A percentile compares a stretch with the other conserved stretches of the same genome.
phyloP scores from a whole-genome alignment of 1,284 basidiomycete genomes.

The Microbotryum violaceum region DNA sequence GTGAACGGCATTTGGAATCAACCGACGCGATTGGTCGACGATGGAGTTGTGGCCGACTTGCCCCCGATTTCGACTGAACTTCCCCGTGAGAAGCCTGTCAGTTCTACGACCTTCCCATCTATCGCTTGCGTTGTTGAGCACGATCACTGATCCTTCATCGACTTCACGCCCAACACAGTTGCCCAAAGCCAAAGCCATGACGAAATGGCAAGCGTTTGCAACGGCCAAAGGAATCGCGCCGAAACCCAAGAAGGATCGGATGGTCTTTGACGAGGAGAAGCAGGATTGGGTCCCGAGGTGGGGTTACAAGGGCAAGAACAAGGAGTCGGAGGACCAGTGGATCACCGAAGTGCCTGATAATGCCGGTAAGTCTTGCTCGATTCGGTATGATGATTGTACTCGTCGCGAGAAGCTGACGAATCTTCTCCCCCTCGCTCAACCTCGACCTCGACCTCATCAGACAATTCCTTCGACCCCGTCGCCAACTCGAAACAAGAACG shows the following conservation, averaged over 20 bases:
- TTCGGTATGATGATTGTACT: not conserved
- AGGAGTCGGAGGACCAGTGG: constrained; percentile 82
- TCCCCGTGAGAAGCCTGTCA: constrained; percentile 73
- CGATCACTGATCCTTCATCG: not conserved
- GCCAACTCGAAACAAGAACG: constrained; percentile 66
- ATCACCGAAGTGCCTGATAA: constrained; percentile 79
- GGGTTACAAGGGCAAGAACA: constrained; percentile 88
- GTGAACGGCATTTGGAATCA: constrained; percentile 72
- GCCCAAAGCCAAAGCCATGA: constrained; percentile 82
- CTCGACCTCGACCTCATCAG: constrained; percentile 45
- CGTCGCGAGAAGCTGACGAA: not conserved
- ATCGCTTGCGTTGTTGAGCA: not conserved
- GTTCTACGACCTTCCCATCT: not conserved
- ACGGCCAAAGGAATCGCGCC: constrained; percentile 88
- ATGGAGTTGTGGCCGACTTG: constrained; percentile 77
- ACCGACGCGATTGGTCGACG: constrained; percentile 64
- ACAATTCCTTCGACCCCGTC: constrained; percentile 65
- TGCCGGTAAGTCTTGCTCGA: constrained; percentile 55
- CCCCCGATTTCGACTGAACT: constrained; percentile 67
- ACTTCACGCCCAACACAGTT: constrained; percentile 39
- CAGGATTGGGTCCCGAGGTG: constrained; percentile 90
- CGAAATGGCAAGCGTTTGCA: constrained; percentile 97
- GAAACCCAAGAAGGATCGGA: constrained; percentile 62
- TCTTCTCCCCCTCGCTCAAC: constrained; percentile 3
- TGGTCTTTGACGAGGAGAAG: constrained; percentile 87